A percentile compares a stretch with the other conserved stretches of the same genome.
Evolutionary conservation across 1,139 yeast species (phyloP).

Genomic region (Candida sanyaensis): DNA sequence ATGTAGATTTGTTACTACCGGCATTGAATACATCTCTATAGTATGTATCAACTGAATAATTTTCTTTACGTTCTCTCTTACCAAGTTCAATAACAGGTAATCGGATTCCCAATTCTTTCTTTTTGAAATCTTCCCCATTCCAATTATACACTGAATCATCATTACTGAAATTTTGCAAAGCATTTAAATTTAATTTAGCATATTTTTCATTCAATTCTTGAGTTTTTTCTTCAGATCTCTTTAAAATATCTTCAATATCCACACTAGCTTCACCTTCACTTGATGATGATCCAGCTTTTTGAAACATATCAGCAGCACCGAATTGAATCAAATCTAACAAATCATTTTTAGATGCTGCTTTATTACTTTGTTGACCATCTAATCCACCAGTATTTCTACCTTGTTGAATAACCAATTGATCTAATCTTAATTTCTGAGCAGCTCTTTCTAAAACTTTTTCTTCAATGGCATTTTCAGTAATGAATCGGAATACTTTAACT

Average conservation of each 20-base stretch:
- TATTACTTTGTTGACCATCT: conserved; percentile 36
- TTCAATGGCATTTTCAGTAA: conserved; percentile 80
- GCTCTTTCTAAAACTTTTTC: conserved; percentile 82
- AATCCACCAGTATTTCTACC: conserved; percentile 51
- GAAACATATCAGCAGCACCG: conserved; percentile 72
- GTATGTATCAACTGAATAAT: conserved; percentile 76
- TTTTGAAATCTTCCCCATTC: conserved; percentile 82
- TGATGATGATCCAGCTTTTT: conserved; percentile 14
- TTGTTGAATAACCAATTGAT: conserved; percentile 80
- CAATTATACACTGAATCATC: conserved; percentile 77
- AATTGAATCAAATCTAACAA: conserved; percentile 77
- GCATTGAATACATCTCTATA: conserved; percentile 76
- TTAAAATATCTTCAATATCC: conserved; percentile 63
- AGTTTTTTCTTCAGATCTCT: conserved; percentile 65
- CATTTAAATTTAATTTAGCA: conserved; percentile 69
- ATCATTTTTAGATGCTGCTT: conserved; percentile 65
- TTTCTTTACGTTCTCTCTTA: conserved; percentile 77
- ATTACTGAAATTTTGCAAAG: conserved; percentile 68
- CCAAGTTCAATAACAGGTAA: conserved; percentile 55
- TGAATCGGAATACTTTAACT: conserved; percentile 73
- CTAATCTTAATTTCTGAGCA: conserved; percentile 73
- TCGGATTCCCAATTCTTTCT: conserved; percentile 39
- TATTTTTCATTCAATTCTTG: conserved; percentile 63
- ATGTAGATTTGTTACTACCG: conserved; percentile 56
- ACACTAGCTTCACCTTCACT: conserved; percentile 43